Percentiles rank a stretch among this genome's conserved stretches.
phyloP scores from a whole-genome alignment of 2,329 filamentous ascomycete species.

The Graphilbum sp. region DNA sequence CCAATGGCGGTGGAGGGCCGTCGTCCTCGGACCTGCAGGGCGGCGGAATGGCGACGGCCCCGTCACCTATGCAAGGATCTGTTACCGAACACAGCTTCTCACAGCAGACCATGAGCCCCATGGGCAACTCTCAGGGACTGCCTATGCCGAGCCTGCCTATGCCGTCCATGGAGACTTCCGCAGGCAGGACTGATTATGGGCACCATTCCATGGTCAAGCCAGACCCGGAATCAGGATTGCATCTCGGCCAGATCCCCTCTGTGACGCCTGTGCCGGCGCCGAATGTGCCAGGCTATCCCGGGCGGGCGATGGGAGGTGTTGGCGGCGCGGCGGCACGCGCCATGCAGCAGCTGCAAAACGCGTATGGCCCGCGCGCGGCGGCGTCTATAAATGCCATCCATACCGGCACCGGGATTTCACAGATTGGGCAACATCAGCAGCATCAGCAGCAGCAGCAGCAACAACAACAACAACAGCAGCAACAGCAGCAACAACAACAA shows the following conservation, averaged over 20 bases:
- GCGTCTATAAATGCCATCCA: slow-evolving; percentile 50
- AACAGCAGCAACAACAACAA: slow-evolving; percentile 12
- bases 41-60: slow-evolving; percentile 5
- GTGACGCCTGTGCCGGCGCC: slow-evolving; percentile 1
- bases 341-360: slow-evolving; percentile 36
- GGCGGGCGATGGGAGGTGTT: slow-evolving; percentile 10
- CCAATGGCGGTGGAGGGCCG: slow-evolving; percentile 11
- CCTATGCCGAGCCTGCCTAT: slow-evolving; percentile 15
- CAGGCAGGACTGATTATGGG: slow-evolving; percentile 2
- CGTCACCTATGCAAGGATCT: slow-evolving; percentile 8
- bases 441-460: slow-evolving; percentile 9
- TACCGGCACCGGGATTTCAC: slow-evolving; percentile 20
- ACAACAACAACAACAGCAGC: slow-evolving; percentile 9
- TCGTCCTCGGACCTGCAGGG: neutral
- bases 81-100: slow-evolving; percentile 13
- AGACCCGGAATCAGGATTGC: slow-evolving; percentile 4
- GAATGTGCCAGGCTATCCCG: slow-evolving; percentile 17
- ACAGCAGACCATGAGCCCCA: slow-evolving; percentile 20
- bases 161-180: slow-evolving; percentile 4
- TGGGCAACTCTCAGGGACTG: slow-evolving; percentile 13
- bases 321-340: slow-evolving; percentile 36
- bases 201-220: slow-evolving; percentile 11
- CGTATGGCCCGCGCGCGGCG: slow-evolving; percentile 47
- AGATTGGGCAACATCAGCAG: slow-evolving; percentile 8
- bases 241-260: neutral